These are phyloP conservation scores for Colletotrichum gigasporum DNA, from an alignment of 2,329 filamentous ascomycete species.

Conservation along the genomic window DNA sequence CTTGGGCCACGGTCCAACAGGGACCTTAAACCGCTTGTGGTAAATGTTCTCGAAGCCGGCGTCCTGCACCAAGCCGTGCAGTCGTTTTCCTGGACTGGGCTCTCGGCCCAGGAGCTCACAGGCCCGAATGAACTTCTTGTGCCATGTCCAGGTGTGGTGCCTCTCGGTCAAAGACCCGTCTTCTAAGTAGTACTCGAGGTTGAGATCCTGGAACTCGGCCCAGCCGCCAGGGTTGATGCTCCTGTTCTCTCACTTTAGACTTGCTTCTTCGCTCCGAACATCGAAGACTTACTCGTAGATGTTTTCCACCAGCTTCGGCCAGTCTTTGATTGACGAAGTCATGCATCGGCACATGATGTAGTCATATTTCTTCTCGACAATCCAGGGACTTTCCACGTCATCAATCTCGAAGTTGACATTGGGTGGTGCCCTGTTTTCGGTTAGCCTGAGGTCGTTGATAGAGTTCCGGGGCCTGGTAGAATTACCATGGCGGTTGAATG, in stretches of 20 bases:
- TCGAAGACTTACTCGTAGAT: too few species aligned
- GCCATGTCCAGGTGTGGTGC: slow-evolving; percentile 34
- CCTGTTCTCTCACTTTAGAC: slow-evolving; percentile 32
- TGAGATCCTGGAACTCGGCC: slow-evolving; percentile 40
- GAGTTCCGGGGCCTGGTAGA: neutral
- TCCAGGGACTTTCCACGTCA: too few species aligned
- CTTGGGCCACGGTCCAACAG: slow-evolving; percentile 43
- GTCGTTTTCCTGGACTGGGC: slow-evolving; percentile 34
- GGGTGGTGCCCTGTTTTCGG: slow-evolving; percentile 36
- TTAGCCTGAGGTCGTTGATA: too few species aligned
- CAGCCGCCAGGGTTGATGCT: slow-evolving; percentile 48
- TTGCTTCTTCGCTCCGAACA: too few species aligned
- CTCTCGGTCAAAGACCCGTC: slow-evolving; percentile 37
- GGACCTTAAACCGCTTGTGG: slow-evolving; percentile 43
- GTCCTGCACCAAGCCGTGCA: slow-evolving; percentile 39
- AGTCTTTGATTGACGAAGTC: too few species aligned
- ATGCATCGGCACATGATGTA: too few species aligned
- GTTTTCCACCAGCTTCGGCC: too few species aligned
- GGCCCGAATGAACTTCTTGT: slow-evolving; percentile 32
- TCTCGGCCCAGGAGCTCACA: slow-evolving; percentile 34
- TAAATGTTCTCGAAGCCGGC: slow-evolving; percentile 47
- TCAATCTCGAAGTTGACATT: slow-evolving; percentile 48
- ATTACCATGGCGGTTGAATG: slow-evolving; percentile 40
- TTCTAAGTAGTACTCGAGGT: slow-evolving; percentile 37
- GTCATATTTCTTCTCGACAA: too few species aligned